These are phyloP conservation scores for Aspergillus affinis DNA, from an alignment of 495 filamentous ascomycete species.

Conservation along the genomic window DNA sequence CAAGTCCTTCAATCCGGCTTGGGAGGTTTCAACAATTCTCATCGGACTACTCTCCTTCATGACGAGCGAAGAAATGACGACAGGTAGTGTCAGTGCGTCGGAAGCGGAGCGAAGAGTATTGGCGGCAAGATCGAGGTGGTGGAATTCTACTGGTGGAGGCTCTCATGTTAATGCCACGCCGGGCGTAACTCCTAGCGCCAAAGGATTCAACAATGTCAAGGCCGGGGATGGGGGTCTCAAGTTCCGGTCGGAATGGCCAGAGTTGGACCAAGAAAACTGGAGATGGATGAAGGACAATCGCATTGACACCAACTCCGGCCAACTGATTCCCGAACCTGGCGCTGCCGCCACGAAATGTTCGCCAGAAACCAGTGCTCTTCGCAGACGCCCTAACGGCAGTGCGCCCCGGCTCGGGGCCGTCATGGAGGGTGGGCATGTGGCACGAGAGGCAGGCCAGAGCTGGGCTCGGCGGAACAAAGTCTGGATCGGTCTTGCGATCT, in stretches of 20 bases:
- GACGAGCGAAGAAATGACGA: conserved; percentile 99
- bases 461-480: conserved; percentile 80
- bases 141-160: conserved; percentile 96
- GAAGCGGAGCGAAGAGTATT: conserved; percentile 76
- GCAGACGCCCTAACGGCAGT: conserved; percentile 65
- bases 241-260: conserved; percentile 86
- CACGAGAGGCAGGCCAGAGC: conserved; percentile 72
- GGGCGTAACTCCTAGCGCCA: conserved; percentile 44
- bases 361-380: conserved; percentile 66
- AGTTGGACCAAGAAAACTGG: conserved; percentile 89
- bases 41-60: conserved; percentile 95
- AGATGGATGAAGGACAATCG: conserved; percentile 83
- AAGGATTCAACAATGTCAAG: conserved; percentile 66
- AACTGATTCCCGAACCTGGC: conserved; percentile 47
- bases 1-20: conserved; percentile 97
- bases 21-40: conserved; percentile 95
- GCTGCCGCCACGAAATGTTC: conserved; percentile 44
- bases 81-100: conserved; percentile 79
- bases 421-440: conserved; percentile 71
- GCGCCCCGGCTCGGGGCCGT: conserved; percentile 73
- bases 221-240: conserved; percentile 90
- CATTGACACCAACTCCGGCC: conserved; percentile 77
- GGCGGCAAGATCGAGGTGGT: conserved; percentile 83
- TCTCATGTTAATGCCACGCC: conserved; percentile 55
- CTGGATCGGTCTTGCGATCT: conserved; percentile 59